phyloP scores from a whole-genome alignment of 2,329 filamentous ascomycete species.

The Diaporthe aspalathi region DNA sequence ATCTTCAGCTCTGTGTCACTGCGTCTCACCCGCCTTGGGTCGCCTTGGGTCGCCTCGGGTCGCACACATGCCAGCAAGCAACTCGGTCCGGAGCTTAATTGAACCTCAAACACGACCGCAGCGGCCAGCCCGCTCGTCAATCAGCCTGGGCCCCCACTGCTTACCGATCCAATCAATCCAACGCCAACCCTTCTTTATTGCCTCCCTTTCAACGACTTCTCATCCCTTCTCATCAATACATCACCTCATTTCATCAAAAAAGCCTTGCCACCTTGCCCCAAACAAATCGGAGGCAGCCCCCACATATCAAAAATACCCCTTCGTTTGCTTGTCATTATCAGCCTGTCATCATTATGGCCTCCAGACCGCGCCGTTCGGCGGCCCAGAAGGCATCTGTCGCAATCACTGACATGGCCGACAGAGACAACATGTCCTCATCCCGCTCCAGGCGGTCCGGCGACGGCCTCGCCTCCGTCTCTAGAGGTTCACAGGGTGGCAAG shows the following conservation, averaged over 20 bases:
- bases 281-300: background rate
- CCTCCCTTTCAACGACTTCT: conserved; percentile 22
- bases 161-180: conserved; percentile 35
- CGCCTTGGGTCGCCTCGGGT: too few species aligned
- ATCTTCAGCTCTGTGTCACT: conserved; percentile 25
- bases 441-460: conserved; percentile 62
- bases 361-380: conserved; percentile 61
- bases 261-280: background rate
- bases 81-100: conserved; percentile 30
- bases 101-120: conserved; percentile 35
- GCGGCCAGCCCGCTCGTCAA: conserved; percentile 34
- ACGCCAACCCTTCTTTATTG: conserved; percentile 18
- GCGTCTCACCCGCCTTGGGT: conserved; percentile 29
- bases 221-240: conserved; percentile 4
- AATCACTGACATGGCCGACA: conserved; percentile 64
- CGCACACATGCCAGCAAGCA: conserved; percentile 33
- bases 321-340: background rate
- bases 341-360: conserved; percentile 52
- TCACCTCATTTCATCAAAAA: conserved; percentile 8
- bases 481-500: conserved; percentile 56
- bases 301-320: background rate
- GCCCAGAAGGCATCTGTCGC: conserved; percentile 58
- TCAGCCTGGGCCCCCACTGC: conserved; percentile 36
- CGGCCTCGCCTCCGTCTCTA: conserved; percentile 53
- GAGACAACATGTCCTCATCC: conserved; percentile 63